These are phyloP conservation scores for Leishmania guyanensis DNA, from an alignment of 208 protist species.

Conservation along the genomic window DNA sequence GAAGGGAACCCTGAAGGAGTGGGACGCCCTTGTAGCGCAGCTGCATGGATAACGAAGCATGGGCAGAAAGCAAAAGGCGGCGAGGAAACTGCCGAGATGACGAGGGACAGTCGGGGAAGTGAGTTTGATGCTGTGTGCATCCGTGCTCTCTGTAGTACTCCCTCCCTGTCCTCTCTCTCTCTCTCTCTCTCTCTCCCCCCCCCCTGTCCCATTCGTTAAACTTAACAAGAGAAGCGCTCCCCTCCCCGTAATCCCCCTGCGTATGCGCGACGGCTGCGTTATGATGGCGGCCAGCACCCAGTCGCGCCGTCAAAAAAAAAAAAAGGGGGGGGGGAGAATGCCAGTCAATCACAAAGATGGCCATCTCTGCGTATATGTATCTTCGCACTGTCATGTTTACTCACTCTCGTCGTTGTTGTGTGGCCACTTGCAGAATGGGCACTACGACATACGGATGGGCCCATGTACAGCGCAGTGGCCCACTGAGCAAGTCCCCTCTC, in stretches of 20 bases:
- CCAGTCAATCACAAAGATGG: neutral
- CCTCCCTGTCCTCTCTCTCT: neutral
- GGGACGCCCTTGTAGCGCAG: constrained; percentile 50
- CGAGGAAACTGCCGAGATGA: neutral
- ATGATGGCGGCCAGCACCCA: neutral
- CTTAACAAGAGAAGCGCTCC: neutral
- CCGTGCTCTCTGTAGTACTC: neutral
- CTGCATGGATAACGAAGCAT: constrained; percentile 18
- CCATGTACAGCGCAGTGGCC: neutral
- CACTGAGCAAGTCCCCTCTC: neutral
- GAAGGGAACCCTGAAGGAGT: constrained; percentile 68
- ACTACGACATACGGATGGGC: neutral
- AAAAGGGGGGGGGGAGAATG: neutral
- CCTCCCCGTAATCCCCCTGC: neutral
- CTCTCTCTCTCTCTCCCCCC: neutral
- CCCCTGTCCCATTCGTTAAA: neutral
- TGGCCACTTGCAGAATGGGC: neutral
- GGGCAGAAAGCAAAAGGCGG: neutral
- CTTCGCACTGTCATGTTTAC: neutral
- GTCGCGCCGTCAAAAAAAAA: neutral
- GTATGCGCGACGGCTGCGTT: neutral
- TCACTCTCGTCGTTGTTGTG: neutral
- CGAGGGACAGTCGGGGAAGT: neutral
- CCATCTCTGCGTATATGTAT: neutral
- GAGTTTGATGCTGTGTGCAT: neutral